Base-by-base conservation (phyloP, 495 filamentous ascomycete species). In the Glarea lozoyensis region DNA sequence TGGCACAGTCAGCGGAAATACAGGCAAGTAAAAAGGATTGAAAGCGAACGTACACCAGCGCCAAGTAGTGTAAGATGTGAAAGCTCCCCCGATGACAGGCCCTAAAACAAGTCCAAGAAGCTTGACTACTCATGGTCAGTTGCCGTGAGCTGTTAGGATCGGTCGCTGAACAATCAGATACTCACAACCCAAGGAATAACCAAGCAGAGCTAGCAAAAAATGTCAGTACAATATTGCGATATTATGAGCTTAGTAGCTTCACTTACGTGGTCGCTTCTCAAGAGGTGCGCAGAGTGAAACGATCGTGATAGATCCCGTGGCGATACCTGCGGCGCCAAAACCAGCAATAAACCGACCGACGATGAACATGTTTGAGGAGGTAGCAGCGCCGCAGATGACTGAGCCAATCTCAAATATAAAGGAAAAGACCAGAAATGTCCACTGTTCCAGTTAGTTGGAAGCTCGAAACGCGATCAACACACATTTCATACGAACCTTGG, bases 61-160 rank as follows among this genome's bases (percentile, higher is more conserved):
- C 61, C 61, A 64, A 23, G 46, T 61, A 65, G 56, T 60, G 33
- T 77, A 64, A 36, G 80, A 66, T 3, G 82, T 86, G 33, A 86
- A 74, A 1, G 68, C 64, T 15, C 81, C 81, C 37, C 78, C 78
- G 25, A 83, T 52, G 18, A 83, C 35, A 0, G 79, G 79, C 0
- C 76, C 74, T 7, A 51, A 22, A 0, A 67, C 60, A 0, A 65
- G 57, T 1, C 68, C 66, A 22, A 76, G 55, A 2, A 64, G 68
- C 38, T 62, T 69, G 3, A 68, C n/a, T n/a, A n/a, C n/a, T 61
- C 23, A 20, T 22, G 4, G 10, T 0, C 19, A 18, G 36, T 30
- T 21, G 39, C 1, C 86, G 79, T 38, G n/a, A n/a, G 3, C 44
- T 49, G 61, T 44, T 4, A 70, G n/a, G n/a, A n/a, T n/a, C n/a